Base-by-base conservation (phyloP, 2,329 filamentous ascomycete species). In the Didymella pomorum region DNA sequence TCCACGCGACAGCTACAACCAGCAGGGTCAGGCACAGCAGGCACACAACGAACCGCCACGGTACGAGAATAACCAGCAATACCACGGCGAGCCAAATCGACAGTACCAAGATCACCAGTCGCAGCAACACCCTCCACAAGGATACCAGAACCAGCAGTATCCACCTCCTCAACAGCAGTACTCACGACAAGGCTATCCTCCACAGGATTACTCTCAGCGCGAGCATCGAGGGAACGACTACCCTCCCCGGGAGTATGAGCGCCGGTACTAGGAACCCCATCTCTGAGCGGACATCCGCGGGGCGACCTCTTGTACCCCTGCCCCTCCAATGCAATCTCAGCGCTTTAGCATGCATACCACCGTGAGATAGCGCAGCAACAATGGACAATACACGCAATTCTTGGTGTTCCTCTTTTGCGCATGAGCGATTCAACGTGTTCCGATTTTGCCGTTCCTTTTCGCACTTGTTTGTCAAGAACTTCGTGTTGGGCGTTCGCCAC, bases 191-290 rank as follows among this genome's bases (percentile, higher is more conserved):
- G 42, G 35, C n/a, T 59, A 62, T 2, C 37, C 44, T 23, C 52
- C 50, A 12, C 59, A 56, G 20, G 50, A 44, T n/a, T 60, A 58
- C 44, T 9, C 23, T 8, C 47, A 56, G 49, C 49, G 35, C 28
- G 55, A 58, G 12, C 55, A 65, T 35, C 56, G 55, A 9, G 47
- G 58, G 6, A 57, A 55, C 28, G 51, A 55, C 10, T 59, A 63
- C 44, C 56, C 21, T 0, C 56, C 53, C n/a, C 60, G 62, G 6
- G 57, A 61, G 9, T 62, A 64, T 21, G 42, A 60, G 35, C 35
- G 23, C 16, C 48, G 49, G 43, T 52, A 49, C 35, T 52, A 44
- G 28, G 28, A 23, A 21, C 9, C 9, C 6, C 44, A 11, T 11
- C 9, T 3, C 9, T 21, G 16, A 21, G 25, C 26, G 10, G 43